Evolutionary conservation across 2,329 filamentous ascomycete genomes (phyloP), one percentile per base, ranked within the genome.

Genomic region (Xylariaceae sp.): DNA sequence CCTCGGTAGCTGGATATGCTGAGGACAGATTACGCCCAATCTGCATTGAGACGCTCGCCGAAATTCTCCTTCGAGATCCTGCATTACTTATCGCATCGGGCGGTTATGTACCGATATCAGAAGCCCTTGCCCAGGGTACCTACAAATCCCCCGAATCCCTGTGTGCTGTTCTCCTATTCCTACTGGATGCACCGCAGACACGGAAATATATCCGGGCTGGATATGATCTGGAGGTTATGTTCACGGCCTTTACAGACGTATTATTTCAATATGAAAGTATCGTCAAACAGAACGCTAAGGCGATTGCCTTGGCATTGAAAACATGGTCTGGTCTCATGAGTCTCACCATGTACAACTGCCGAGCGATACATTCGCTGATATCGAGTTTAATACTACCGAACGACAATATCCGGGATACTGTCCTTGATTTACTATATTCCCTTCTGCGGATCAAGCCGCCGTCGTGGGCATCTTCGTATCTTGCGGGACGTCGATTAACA

Each of bases 91-190:
- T 94, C 34, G 85, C 89, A 53, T 89, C 92, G 3, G 92, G 93
- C 9, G 94, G 93, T 1, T 82, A 99, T 65, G 85, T 87, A 13
- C 86, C 92, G 1, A 77, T 99, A n/a, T 89, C 91, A n/a, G 92
- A 97, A 71, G 91, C 92, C 2, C 82, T 99, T 57, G 87, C 89
- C 0, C 93, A 96, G 73, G 94, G 94, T 13, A 88, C 86, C 6
- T 97, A 97, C 75, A 91, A 93, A 66, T 91, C 93, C 4, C 92
- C 94, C 0, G 92, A 97, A 72, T 95, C 92, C 67, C 76, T 99
- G 59, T 88, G 91, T 2, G 84, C 86, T 2, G 90, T 90, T n/a
- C 92, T 97, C 64, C 80, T 99, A 39, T 95, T 93, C 72, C 82
- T 97, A 2, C 80, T 97, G 52, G 94, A 99, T 73, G 84, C 88